These are phyloP conservation scores for Solanum sitiens DNA, from an alignment of 257 asterid species.

Conservation along the genomic window DNA sequence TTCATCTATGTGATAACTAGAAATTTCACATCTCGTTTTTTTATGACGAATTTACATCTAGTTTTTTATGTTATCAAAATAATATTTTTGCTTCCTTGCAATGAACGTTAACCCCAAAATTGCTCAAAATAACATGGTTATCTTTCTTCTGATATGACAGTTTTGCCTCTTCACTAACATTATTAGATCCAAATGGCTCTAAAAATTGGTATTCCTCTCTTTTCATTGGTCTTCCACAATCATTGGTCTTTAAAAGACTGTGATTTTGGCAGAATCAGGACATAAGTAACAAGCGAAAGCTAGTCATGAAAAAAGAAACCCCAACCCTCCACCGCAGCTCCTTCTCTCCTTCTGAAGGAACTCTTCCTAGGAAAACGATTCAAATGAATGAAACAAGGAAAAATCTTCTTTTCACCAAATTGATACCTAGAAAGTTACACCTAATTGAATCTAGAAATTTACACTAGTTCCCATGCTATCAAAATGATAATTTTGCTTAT, in stretches of 20 bases:
- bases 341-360: not conserved
- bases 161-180: not conserved
- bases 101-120: not conserved
- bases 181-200: not conserved
- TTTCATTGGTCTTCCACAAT: not conserved
- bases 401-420: not conserved
- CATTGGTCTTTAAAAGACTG: not conserved
- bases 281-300: not conserved
- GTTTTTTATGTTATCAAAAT: not conserved
- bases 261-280: not conserved
- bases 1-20: not conserved
- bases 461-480: not conserved
- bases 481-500: not conserved
- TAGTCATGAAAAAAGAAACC: not conserved
- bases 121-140: not conserved
- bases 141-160: not conserved
- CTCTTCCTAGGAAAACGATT: not conserved
- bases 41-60: not conserved
- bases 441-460: not conserved
- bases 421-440: not conserved
- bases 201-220: not conserved
- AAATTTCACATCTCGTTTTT: not conserved
- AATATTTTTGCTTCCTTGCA: not conserved
- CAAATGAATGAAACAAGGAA: not conserved
- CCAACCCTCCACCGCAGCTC: not conserved